Base-by-base conservation (phyloP, 331 rosid genomes). In the Telfairia occidentalis region DNA sequence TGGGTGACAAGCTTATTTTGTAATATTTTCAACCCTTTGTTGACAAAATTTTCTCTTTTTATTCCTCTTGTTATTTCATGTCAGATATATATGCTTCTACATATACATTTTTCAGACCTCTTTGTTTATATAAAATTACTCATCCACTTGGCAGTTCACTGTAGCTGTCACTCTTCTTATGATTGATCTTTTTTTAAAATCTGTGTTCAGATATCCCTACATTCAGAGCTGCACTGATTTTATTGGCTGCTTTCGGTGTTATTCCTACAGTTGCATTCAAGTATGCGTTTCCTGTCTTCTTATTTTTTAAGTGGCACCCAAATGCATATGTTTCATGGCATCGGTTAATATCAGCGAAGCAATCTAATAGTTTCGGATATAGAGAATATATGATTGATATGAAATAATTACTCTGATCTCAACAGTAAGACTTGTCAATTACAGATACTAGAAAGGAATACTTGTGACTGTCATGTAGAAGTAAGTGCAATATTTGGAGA, bases 171-270 rank as follows among this genome's bases (percentile, higher is more conserved):
- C 59, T 71, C 18, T 46, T 46, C 75, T 8, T 48, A 10, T 71
- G 9, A 45, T 48, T 71, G 52, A 43, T 70, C 16, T 29, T 28
- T 70, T 28, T 18, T 24, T 11, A 34, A 72, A 24, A 69, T 77
- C 34, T 57, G 67, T 49, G 74, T 78, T 77, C 91, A 94, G 98
- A 82, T 78, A 64, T 91, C 46, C 83, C 88, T 67, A 90, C 91
- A 24, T 69, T 78, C 77, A 58, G 6, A 23, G 88, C 82, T 34
- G 81, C 84, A 78, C 55, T 95, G 81, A 75, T 57, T 77, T 57
- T 92, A 76, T 89, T 91, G 98, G 74, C 88, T 80, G 83, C 82
- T 80, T 87, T 88, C 75, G 97, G 84, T 63, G 90, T 95, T 77
- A 77, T 86, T 81, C 97, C 98, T 19, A 95, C 98, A 5, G 61